phyloP scores from a whole-genome alignment of 371 early-diverging fungal genomes.

The Mortierella sp. region DNA sequence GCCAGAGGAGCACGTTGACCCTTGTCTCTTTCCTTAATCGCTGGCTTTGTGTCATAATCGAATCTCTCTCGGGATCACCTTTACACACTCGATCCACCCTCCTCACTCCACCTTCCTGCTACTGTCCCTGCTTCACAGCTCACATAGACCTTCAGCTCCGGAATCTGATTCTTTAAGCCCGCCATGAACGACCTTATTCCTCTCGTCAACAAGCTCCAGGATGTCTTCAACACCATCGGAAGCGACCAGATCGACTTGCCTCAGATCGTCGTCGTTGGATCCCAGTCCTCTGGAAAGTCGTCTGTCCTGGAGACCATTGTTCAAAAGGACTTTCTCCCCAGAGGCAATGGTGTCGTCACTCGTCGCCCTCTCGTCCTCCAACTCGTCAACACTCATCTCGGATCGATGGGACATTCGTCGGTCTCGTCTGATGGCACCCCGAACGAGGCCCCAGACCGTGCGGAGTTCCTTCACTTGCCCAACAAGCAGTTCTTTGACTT shows the following conservation, averaged over 20 bases:
- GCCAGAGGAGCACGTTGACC: not conserved
- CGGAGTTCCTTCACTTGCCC: slow-evolving; percentile 84
- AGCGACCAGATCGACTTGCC: slow-evolving; percentile 91
- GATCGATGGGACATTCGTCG: slow-evolving; percentile 37
- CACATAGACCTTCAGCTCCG: not conserved
- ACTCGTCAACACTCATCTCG: slow-evolving; percentile 74
- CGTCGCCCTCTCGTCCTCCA: slow-evolving; percentile 94
- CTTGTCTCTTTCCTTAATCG: not conserved
- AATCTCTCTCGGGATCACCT: not conserved
- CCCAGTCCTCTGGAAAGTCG: slow-evolving; percentile 95
- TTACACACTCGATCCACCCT: not conserved
- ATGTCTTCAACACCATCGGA: slow-evolving; percentile 90
- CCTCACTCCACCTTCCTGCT: not conserved
- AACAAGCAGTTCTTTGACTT: slow-evolving; percentile 87
- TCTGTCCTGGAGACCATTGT: slow-evolving; percentile 94
- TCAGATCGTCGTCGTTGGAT: slow-evolving; percentile 89
- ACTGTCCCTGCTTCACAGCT: not conserved
- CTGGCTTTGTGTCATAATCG: not conserved
- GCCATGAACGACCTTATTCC: slow-evolving; percentile 88
- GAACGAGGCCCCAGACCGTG: slow-evolving; percentile 67
- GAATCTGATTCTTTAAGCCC: slow-evolving; percentile 11
- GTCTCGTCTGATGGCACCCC: slow-evolving; percentile 46
- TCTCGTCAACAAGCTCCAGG: slow-evolving; percentile 92
- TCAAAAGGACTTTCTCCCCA: slow-evolving; percentile 91
- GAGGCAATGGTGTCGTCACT: slow-evolving; percentile 95